Evolutionary conservation across 2,329 filamentous ascomycete genomes (phyloP), one percentile per base, ranked within the genome.

Genomic region (Emydomyces testavorans): DNA sequence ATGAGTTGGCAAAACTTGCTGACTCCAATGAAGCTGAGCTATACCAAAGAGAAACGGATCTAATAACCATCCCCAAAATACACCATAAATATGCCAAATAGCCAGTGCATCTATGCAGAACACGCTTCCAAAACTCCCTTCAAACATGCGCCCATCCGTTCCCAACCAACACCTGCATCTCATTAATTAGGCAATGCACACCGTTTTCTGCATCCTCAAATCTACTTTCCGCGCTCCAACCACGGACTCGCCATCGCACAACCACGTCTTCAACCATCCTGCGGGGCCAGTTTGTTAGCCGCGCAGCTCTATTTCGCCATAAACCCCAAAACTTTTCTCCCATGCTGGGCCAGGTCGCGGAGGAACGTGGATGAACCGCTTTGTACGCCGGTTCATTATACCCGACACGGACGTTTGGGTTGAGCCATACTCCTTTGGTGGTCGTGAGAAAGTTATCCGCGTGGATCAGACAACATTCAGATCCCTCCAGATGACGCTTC

Each of bases 391-490:
- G 35, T 1, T 51, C 54, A 10, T 52, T 65, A 40, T 68, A 66
- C 2, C 64, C 65, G 1, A 68, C 64, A 2, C 66, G 60, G 1
- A 68, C 66, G n/a, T 58, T 52, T 2, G 66, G 66, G 39, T 69
- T 69, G 16, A 69, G 38, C 46, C 61, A 69, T 3, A 68, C 57
- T 4, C 65, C 64, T 26, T 59, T 57, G 2, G 54, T 35, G 2
- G 34, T 23, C 0, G 61, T 61, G 0, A 65, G 53, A 1, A 59
- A 58, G 48, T 66, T 66, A 46, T 69, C 66, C 2, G 59, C 61
- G 32, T 69, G 64, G 15, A 69, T 65, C 45, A 89, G 74, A 62
- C 85, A 89, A 67, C 83, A 88, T 64, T 89, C 84, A 11, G 79
- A 83, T n/a, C 73, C 84, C 62, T 89, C 85, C 21, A 88, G 69